phyloP scores from a whole-genome alignment of 2,329 filamentous ascomycete genomes.

The Chaetomiaceae sp. region DNA sequence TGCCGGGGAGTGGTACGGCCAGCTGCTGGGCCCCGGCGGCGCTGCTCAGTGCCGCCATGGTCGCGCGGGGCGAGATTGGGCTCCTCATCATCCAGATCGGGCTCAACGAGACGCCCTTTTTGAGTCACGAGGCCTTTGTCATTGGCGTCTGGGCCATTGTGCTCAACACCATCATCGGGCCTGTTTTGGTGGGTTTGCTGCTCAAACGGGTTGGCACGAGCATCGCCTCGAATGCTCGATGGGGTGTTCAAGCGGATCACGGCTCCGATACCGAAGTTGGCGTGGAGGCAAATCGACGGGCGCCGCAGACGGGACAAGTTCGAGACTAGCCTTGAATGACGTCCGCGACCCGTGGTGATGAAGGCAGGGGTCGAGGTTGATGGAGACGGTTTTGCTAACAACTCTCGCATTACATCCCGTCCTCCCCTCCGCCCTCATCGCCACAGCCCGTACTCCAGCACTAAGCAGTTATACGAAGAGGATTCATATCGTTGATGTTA shows the following conservation, averaged over 20 bases:
- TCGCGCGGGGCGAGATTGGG: conserved; percentile 73
- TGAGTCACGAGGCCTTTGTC: conserved; percentile 36
- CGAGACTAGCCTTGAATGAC: too few relatives aligned
- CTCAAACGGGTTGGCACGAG: conserved; percentile 29
- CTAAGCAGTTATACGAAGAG: too few relatives aligned
- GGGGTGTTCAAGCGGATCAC: conserved; percentile 20
- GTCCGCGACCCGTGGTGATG: too few relatives aligned
- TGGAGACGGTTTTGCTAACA: too few relatives aligned
- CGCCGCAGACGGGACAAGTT: too few relatives aligned
- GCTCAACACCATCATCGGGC: conserved; percentile 50
- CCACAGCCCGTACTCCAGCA: too few relatives aligned
- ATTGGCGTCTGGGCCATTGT: conserved; percentile 53
- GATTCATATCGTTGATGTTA: too few relatives aligned
- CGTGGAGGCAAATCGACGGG: too few relatives aligned
- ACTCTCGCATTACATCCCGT: too few relatives aligned
- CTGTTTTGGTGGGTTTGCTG: conserved; percentile 44
- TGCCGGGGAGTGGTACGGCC: too few relatives aligned
- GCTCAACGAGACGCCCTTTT: conserved; percentile 24
- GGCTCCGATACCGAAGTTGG: not conserved
- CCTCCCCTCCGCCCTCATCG: too few relatives aligned
- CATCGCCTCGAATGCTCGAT: conserved; percentile 18
- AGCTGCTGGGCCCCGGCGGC: conserved; percentile 51
- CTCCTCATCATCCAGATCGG: conserved; percentile 56
- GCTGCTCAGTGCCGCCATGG: conserved; percentile 65
- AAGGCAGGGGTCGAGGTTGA: too few relatives aligned